Evolutionary conservation across 2,329 filamentous ascomycete genomes (phyloP), one percentile per base, ranked within the genome.

Genomic region (Sporothrix luriei): DNA sequence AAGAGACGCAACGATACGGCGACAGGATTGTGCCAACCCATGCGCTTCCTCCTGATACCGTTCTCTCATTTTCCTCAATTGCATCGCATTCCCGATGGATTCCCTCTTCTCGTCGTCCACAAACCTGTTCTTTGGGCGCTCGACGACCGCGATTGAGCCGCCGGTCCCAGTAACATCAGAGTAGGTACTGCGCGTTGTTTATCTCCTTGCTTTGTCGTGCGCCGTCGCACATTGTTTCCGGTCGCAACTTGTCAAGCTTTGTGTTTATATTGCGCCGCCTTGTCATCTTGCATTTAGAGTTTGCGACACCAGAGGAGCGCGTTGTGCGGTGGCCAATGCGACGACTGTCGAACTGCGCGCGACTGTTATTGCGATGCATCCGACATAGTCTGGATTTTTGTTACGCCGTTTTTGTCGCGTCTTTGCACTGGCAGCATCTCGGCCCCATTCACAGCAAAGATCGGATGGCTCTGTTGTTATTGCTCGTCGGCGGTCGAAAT

Each of bases 41-140:
- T 38, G 57, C 57, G 38, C 21, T 43, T 40, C n/a, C 19, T 21
- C 29, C 6, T 21, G 21, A 33, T 43, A 6, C 16, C 33, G 24
- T 19, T n/a, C 43, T 29, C 13, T 62, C 10, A n/a, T 24, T 21
- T 13, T 11, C 2, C n/a, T 26, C 11, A 61, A n/a, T 7, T 19
- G 52, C 26, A 16, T n/a, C 24, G 9, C 16, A 5, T 10, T 33
- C 26, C 14, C 65, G 33, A 70, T 68, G 69, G 55, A 70, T 19
- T 59, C 69, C 4, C 69, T 70, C 16, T 70, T 70, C 38, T 68
- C 69, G 5, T 70, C 69, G 4, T 65, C 69, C n/a, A 51, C 59
- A 21, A 69, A 38, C 38, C 66, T 71, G 24, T 71, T 71, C 67
- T 69, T 69, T 29, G 70, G 70, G 11, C 66, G 66, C 43, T 61